Conservation (phyloP, 495 filamentous ascomycete genomes). For the Saxophila tyrrhenica region DNA sequence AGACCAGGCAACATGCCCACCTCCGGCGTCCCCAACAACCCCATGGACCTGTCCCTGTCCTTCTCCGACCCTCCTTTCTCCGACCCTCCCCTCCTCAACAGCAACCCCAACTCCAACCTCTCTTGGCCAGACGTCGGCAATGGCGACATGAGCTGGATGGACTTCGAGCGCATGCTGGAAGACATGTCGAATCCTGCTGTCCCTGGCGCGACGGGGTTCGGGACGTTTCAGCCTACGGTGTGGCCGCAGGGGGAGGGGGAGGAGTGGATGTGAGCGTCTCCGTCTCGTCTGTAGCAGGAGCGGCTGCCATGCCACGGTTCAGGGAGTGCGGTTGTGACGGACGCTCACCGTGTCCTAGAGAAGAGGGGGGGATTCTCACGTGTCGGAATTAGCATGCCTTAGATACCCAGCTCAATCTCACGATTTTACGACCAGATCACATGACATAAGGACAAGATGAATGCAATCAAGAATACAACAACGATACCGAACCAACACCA, state of each 20-base stretch:
- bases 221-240: not conserved
- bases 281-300: too few species aligned
- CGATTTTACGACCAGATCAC: too few species aligned
- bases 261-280: too few species aligned
- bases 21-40: not conserved
- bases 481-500: too few species aligned
- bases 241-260: not conserved
- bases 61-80: not conserved
- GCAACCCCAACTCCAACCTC: not conserved
- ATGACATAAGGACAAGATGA: too few species aligned
- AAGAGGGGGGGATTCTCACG: too few species aligned
- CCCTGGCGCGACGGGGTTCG: not conserved
- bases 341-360: too few species aligned
- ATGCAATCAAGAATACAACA: too few species aligned
- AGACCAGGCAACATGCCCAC: not conserved
- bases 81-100: not conserved
- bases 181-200: not conserved
- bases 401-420: too few species aligned
- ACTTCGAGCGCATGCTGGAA: conserved; percentile 13
- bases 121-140: not conserved
- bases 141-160: conserved; percentile 12
- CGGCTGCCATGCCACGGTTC: too few species aligned
- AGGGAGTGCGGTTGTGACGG: too few species aligned
- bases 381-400: too few species aligned
- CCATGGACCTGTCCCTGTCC: not conserved